These are phyloP conservation scores for Tylopilus plumbeoviolaceoides DNA, from an alignment of 768 basidiomycete species.

Conservation along the genomic window DNA sequence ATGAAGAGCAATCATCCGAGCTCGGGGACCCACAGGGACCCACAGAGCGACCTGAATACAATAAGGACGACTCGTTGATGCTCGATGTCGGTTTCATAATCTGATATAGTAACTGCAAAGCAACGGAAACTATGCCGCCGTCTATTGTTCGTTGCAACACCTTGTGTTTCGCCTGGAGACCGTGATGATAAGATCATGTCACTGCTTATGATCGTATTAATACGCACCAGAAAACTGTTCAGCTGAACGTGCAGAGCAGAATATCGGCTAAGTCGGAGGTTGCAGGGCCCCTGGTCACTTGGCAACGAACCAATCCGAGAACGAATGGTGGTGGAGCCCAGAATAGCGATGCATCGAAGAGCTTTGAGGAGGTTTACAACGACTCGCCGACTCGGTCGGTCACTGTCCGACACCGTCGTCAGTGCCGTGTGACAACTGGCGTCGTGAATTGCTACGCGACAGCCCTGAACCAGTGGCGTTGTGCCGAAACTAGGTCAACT, in stretches of 20 bases:
- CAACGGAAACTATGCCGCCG: not conserved
- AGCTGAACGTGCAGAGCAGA: not conserved
- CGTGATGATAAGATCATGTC: not conserved
- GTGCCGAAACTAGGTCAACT: too few relatives aligned
- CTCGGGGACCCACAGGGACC: constrained; percentile 22
- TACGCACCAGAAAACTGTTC: not conserved
- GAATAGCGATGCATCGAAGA: too few relatives aligned
- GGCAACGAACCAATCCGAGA: not conserved
- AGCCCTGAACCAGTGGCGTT: too few relatives aligned
- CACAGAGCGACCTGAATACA: constrained; percentile 18
- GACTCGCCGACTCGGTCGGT: too few relatives aligned
- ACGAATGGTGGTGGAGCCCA: too few relatives aligned
- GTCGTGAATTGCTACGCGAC: too few relatives aligned
- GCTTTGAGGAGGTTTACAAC: too few relatives aligned
- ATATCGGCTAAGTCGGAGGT: too few relatives aligned
- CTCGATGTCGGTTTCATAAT: not conserved
- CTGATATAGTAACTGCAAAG: not conserved
- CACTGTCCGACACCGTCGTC: too few relatives aligned
- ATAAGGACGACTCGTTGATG: constrained; percentile 6
- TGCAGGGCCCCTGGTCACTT: too few relatives aligned
- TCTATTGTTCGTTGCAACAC: constrained; percentile 7
- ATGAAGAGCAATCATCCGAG: not conserved
- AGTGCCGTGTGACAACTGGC: too few relatives aligned
- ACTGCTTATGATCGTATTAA: not conserved
- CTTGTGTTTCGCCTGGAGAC: constrained; percentile 7